Conservation (phyloP, 768 basidiomycete species). For the Lactarius hengduanensis region DNA sequence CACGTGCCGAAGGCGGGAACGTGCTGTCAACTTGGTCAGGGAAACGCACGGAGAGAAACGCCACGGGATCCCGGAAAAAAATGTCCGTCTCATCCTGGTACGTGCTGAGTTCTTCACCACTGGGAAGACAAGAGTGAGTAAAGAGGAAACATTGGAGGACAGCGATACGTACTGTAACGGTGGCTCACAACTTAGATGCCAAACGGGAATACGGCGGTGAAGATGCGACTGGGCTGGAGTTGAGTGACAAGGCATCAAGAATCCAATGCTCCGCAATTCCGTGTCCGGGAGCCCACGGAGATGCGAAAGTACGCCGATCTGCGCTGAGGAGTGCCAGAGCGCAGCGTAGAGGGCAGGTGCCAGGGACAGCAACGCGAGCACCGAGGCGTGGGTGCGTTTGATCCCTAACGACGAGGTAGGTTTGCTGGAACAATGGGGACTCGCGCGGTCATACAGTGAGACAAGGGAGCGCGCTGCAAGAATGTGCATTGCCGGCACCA, state of each 20-base stretch:
- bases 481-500: conserved; percentile 80
- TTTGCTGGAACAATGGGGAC: conserved; percentile 15
- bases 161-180: conserved; percentile 61
- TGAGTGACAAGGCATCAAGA: conserved; percentile 96
- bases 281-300: conserved; percentile 53
- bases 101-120: conserved; percentile 48
- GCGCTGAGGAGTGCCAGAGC: conserved; percentile 76
- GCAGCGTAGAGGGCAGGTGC: conserved; percentile 68
- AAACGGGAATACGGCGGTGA: conserved; percentile 69
- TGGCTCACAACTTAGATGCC: conserved; percentile 93
- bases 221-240: conserved; percentile 90
- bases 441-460: conserved; percentile 34
- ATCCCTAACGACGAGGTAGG: not conserved
- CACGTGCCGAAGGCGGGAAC: conserved; percentile 58
- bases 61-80: conserved; percentile 71
- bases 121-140: conserved; percentile 29
- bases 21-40: conserved; percentile 56
- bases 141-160: conserved; percentile 18
- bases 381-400: conserved; percentile 15
- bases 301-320: conserved; percentile 71
- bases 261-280: conserved; percentile 59
- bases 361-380: conserved; percentile 51
- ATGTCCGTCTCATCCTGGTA: conserved; percentile 82
- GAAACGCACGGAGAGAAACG: conserved; percentile 67
- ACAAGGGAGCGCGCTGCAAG: conserved; percentile 73